Conservation (phyloP, 768 basidiomycete genomes). For the Pilatotrama ljubarskyi region DNA sequence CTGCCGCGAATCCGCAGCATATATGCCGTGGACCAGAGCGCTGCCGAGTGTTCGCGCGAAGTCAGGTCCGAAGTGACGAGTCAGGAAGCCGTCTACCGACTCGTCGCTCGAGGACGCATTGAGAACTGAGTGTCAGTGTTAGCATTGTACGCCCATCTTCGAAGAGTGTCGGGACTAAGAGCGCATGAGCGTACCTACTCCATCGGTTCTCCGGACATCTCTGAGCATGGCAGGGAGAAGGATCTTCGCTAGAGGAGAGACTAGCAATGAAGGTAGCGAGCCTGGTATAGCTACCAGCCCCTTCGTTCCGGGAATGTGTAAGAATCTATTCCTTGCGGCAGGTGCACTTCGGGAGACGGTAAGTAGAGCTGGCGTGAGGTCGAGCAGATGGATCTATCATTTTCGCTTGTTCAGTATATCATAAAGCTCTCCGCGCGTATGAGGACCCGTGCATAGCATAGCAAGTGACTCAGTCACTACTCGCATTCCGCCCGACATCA, state of each 20-base stretch:
- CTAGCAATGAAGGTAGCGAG: slow-evolving; percentile 39
- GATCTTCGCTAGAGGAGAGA: slow-evolving; percentile 39
- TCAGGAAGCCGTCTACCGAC: slow-evolving; percentile 75
- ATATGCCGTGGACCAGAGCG: slow-evolving; percentile 89
- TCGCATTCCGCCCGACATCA: too few species aligned
- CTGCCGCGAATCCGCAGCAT: slow-evolving; percentile 78
- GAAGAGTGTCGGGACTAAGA: neutral
- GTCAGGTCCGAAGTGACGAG: slow-evolving; percentile 66
- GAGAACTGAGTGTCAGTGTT: slow-evolving; percentile 1
- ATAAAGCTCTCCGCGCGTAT: too few species aligned
- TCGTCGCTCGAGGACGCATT: slow-evolving; percentile 54
- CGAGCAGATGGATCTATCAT: slow-evolving; percentile 72
- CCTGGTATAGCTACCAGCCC: slow-evolving; percentile 56
- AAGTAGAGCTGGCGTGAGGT: slow-evolving; percentile 58
- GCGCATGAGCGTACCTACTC: neutral
- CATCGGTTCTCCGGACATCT: slow-evolving; percentile 51
- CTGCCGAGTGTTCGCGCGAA: slow-evolving; percentile 75
- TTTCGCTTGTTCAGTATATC: slow-evolving; percentile 6
- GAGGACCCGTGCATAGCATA: too few species aligned
- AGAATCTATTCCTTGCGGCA: slow-evolving; percentile 75
- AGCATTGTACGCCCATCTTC: neutral
- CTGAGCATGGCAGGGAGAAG: slow-evolving; percentile 55
- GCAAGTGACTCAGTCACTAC: too few species aligned
- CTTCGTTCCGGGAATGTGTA: slow-evolving; percentile 53
- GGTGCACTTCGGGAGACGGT: slow-evolving; percentile 66